Base-by-base conservation (phyloP, 139 green algal genomes). In the Dunaliella sp. region DNA sequence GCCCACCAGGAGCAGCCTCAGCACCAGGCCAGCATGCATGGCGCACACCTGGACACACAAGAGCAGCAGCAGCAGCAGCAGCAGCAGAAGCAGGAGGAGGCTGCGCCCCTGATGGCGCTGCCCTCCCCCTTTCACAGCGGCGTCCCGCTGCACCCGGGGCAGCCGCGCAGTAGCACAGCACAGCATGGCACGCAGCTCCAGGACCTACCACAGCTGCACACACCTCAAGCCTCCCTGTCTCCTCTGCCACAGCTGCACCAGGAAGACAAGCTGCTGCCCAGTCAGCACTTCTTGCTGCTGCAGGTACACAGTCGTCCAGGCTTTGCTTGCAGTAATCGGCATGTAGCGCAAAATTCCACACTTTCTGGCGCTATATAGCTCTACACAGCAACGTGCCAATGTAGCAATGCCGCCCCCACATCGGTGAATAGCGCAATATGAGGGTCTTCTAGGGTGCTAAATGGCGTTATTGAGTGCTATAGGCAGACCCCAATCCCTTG, bases 71-170 rank as follows among this genome's bases (percentile, higher is more conserved):
- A 28, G 77, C 77, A 38, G 77, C 34, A 58, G 77, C 24, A 33
- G 77, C 25, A 82, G 77, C 77, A 57, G 25, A 31, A 82, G 77
- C 77, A 82, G 31, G 21, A 57, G n/a, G n/a, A n/a, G n/a, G n/a
- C n/a, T n/a, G n/a, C n/a, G n/a, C 59, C 3, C 34, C 58, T 12
- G 82, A 33, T 32, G n/a, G 26, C n/a, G 21, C 0, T 26, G 82
- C 38, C 75, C 32, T n/a, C n/a, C n/a, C n/a, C n/a, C n/a, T n/a
- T n/a, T n/a, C n/a, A n/a, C n/a, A n/a, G n/a, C n/a, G n/a, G n/a
- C n/a, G n/a, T n/a, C n/a, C n/a, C n/a, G n/a, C n/a, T n/a, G n/a
- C n/a, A n/a, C n/a, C n/a, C n/a, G n/a, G n/a, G n/a, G n/a, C n/a
- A n/a, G n/a, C n/a, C n/a, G n/a, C n/a, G n/a, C n/a, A n/a, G n/a